These are phyloP conservation scores for Acacia acuminata DNA, from an alignment of 306 rosid species.

Conservation along the genomic window DNA sequence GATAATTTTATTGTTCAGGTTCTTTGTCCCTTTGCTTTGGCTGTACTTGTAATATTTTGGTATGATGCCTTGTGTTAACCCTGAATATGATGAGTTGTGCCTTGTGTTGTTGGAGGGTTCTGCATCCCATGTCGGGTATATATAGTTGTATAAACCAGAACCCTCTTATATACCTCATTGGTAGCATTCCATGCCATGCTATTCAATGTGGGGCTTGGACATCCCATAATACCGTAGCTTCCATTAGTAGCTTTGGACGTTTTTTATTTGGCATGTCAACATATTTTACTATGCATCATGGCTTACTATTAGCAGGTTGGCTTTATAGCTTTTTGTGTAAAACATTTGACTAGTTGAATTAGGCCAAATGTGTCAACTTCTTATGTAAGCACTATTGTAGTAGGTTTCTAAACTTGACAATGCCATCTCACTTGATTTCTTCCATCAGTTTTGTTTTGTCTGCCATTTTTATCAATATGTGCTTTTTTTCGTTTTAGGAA, in stretches of 20 bases:
- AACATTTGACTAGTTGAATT: neutral
- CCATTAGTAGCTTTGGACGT: neutral
- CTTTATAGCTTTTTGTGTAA: neutral
- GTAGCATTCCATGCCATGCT: neutral
- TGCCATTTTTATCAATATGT: conserved; percentile 22
- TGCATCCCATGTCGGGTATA: neutral
- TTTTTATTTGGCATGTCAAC: conserved; percentile 4
- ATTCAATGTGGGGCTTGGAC: neutral
- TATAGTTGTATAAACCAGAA: neutral
- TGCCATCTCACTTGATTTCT: conserved; percentile 21
- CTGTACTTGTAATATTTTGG: neutral
- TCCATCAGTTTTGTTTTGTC: neutral
- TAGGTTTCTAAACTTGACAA: conserved; percentile 4
- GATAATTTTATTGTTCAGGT: neutral
- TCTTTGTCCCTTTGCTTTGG: neutral
- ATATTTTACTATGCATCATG: conserved; percentile 1
- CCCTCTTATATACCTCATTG: neutral
- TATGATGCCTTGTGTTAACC: neutral
- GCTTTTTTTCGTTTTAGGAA: conserved; percentile 53
- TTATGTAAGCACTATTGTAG: neutral
- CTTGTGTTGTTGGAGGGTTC: neutral
- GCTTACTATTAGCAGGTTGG: neutral
- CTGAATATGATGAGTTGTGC: neutral
- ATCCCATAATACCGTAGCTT: neutral
- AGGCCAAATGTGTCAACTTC: neutral